phyloP scores from a whole-genome alignment of 139 green algal species.

The Trebouxia sp. region DNA sequence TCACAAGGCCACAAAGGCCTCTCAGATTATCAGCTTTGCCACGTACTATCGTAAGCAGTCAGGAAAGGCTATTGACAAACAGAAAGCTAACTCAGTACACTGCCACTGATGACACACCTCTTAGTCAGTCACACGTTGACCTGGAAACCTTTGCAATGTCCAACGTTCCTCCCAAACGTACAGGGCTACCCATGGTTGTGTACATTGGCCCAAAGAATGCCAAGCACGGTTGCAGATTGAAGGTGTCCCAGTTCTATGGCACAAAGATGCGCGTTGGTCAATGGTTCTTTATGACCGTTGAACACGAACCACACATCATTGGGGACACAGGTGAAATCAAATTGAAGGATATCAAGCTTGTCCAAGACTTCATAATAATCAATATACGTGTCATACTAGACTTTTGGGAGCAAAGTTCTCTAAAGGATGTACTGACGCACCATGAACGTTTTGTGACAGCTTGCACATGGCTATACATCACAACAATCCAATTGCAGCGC shows the following conservation, averaged over 20 bases:
- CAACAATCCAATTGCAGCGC: slow-evolving; percentile 15
- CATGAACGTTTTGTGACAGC: slow-evolving; percentile 7
- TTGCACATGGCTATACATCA: slow-evolving; percentile 22
- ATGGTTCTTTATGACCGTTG: slow-evolving; percentile 28
- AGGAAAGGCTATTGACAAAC: slow-evolving; percentile 27
- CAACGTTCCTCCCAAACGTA: slow-evolving; percentile 24
- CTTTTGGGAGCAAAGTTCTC: slow-evolving; percentile 21
- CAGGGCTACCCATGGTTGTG: slow-evolving; percentile 25
- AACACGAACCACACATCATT: slow-evolving; percentile 28
- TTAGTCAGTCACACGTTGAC: slow-evolving; percentile 27
- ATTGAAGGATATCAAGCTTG: slow-evolving; percentile 29
- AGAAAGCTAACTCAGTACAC: slow-evolving; percentile 28
- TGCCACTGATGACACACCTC: slow-evolving; percentile 27
- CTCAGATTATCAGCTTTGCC: slow-evolving; percentile 25
- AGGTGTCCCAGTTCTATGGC: slow-evolving; percentile 25
- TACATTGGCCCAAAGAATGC: slow-evolving; percentile 28
- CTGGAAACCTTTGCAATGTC: slow-evolving; percentile 27
- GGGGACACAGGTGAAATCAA: slow-evolving; percentile 26
- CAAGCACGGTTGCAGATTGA: slow-evolving; percentile 25
- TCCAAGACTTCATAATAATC: slow-evolving; percentile 29
- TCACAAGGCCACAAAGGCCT: slow-evolving; percentile 27
- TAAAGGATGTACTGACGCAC: slow-evolving; percentile 14
- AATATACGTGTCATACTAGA: slow-evolving; percentile 29
- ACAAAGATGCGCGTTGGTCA: slow-evolving; percentile 26
- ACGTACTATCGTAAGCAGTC: slow-evolving; percentile 26